Evolutionary conservation across 2,329 filamentous ascomycete species (phyloP).

Genomic region (Colletotrichum godetiae): DNA sequence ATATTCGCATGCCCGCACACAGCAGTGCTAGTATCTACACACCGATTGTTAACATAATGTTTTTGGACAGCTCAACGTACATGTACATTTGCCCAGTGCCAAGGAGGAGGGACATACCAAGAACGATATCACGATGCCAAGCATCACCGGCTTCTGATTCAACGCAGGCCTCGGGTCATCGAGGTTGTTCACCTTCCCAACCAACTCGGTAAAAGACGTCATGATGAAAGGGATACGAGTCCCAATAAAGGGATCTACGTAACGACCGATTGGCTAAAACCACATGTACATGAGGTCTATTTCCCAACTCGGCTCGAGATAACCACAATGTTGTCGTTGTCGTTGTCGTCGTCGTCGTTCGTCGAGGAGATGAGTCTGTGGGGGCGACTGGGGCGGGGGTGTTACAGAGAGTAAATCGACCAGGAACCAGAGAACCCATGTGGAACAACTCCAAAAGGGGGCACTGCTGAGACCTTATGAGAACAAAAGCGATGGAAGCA

Average conservation of each 20-base stretch:
- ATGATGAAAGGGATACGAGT: not conserved
- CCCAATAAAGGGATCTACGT: not conserved
- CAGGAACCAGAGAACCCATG: not conserved
- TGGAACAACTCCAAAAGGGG: not conserved
- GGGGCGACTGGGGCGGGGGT: not conserved
- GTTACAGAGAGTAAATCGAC: not conserved
- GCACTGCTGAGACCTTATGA: conserved; percentile 2
- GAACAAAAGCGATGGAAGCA: not conserved
- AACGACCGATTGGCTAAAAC: not conserved
- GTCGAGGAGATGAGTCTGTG: not conserved
- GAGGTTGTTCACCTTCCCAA: conserved; percentile 35
- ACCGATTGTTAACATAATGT: not conserved
- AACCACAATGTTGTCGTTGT: not conserved
- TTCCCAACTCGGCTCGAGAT: not conserved
- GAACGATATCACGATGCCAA: conserved; percentile 35
- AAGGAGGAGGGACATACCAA: conserved; percentile 6
- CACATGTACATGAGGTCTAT: conserved; percentile 10
- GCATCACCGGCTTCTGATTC: conserved; percentile 27
- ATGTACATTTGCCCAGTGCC: not conserved
- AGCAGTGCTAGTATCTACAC: conserved; percentile 19
- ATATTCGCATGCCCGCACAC: conserved; percentile 29
- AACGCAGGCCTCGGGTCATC: conserved; percentile 28
- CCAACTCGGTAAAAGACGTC: conserved; percentile 21
- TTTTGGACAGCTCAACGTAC: not conserved
- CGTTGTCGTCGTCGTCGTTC: not conserved